Evolutionary conservation across 2,329 filamentous ascomycete genomes (phyloP).

Genomic region (Penicillium rolfsii): DNA sequence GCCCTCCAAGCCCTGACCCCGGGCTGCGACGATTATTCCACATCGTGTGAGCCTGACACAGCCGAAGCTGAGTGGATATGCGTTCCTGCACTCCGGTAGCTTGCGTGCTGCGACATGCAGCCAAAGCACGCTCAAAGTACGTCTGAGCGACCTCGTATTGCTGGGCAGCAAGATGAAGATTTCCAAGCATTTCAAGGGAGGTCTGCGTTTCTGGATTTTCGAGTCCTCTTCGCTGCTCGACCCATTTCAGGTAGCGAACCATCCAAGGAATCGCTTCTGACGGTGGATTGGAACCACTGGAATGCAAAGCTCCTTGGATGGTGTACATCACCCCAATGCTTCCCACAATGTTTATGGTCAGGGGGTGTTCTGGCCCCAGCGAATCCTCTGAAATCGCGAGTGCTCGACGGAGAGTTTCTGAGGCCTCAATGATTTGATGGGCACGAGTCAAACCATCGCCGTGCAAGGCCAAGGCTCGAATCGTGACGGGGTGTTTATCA

Average conservation of each 20-base stretch:
- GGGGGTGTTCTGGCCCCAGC: conserved; percentile 31
- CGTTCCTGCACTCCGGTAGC: conserved; percentile 16
- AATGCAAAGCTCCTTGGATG: conserved; percentile 16
- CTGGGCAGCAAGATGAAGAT: conserved; percentile 26
- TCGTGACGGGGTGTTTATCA: conserved; percentile 27
- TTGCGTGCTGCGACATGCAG: conserved; percentile 17
- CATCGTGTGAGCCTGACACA: conserved; percentile 32
- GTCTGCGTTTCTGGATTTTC: conserved; percentile 29
- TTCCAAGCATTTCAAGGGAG: conserved; percentile 30
- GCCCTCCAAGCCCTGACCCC: conserved; percentile 21
- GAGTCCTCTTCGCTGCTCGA: conserved; percentile 28
- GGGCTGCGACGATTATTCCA: conserved; percentile 14
- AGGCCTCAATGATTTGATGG: conserved; percentile 26
- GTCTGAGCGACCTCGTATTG: conserved; percentile 32
- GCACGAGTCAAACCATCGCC: conserved; percentile 27
- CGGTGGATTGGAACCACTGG: conserved; percentile 11
- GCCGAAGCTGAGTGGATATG: conserved; percentile 24
- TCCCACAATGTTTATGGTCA: conserved; percentile 34
- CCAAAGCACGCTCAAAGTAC: conserved; percentile 33
- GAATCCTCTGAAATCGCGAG: conserved; percentile 34
- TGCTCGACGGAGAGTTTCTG: conserved; percentile 36
- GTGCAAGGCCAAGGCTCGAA: conserved; percentile 31
- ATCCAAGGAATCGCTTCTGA: conserved; percentile 34
- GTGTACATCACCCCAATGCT: conserved; percentile 37
- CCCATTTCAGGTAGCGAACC: conserved; percentile 34